phyloP scores from a whole-genome alignment of 495 filamentous ascomycete species.

The Hyaloscypha bicolor region DNA sequence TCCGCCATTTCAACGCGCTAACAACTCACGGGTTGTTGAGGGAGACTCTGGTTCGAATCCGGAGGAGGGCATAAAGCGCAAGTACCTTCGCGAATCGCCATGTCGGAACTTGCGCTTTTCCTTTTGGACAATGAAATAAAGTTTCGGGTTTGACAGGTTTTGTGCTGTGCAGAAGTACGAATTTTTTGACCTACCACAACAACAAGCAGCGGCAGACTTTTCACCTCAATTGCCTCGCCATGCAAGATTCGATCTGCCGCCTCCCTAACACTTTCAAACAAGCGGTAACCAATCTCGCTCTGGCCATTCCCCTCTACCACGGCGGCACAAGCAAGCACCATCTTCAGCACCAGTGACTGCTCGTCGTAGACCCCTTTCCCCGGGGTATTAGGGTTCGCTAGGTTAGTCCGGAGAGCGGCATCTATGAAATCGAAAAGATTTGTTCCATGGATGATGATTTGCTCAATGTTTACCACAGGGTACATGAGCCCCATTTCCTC shows the following conservation, averaged over 20 bases:
- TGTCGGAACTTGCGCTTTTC: no score
- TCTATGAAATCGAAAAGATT: slow-evolving; percentile 58
- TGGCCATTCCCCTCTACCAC: slow-evolving; percentile 74
- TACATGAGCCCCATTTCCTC: slow-evolving; percentile 90
- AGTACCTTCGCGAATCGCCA: no score
- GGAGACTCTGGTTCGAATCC: not conserved
- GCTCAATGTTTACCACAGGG: slow-evolving; percentile 73
- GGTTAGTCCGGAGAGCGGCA: slow-evolving; percentile 58
- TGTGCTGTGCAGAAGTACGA: not conserved
- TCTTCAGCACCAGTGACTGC: slow-evolving; percentile 71
- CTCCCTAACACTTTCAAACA: slow-evolving; percentile 72
- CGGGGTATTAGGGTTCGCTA: slow-evolving; percentile 53
- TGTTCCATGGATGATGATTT: slow-evolving; percentile 63
- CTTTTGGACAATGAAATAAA: no score
- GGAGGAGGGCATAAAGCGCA: not conserved
- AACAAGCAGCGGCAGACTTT: slow-evolving; percentile 70
- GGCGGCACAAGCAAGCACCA: slow-evolving; percentile 76
- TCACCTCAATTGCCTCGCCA: slow-evolving; percentile 64
- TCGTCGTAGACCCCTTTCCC: slow-evolving; percentile 67
- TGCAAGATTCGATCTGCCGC: slow-evolving; percentile 70
- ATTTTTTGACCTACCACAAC: slow-evolving; percentile 57
- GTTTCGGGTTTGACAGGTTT: not conserved
- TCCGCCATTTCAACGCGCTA: not conserved
- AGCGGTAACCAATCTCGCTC: slow-evolving; percentile 66
- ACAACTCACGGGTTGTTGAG: not conserved